Percentiles rank a stretch among this genome's conserved stretches.
These are phyloP conservation scores for Fusarium xylarioides DNA, from an alignment of 2,329 filamentous ascomycete species.

Conservation along the genomic window DNA sequence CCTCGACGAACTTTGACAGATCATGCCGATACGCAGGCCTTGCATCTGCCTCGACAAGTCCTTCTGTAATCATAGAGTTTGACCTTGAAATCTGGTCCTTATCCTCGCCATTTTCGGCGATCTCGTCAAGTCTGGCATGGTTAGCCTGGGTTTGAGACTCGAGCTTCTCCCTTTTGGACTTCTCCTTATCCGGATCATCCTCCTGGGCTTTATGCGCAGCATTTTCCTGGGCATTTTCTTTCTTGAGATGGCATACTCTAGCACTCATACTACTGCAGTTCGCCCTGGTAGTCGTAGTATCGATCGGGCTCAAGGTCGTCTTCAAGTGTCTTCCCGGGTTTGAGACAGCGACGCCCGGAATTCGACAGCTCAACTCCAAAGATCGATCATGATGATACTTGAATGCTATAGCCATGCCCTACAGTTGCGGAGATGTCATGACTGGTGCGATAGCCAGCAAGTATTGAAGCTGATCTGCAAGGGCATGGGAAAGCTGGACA, in stretches of 20 bases:
- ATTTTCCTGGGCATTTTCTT: neutral
- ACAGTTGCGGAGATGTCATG: neutral
- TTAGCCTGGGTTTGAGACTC: neutral
- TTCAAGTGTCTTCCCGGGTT: neutral
- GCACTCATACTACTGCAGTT: neutral
- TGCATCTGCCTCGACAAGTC: neutral
- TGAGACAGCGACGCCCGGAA: neutral
- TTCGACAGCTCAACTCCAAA: neutral
- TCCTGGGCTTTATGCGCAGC: neutral
- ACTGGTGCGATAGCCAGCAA: neutral
- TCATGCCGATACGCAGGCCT: neutral
- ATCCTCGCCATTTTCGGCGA: neutral
- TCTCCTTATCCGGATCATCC: neutral
- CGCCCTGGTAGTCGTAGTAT: neutral
- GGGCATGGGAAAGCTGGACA: neutral
- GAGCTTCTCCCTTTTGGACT: neutral
- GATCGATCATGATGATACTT: neutral
- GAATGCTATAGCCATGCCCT: no score
- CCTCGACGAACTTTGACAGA: neutral
- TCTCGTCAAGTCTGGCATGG: neutral
- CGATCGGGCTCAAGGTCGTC: neutral
- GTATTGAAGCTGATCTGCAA: neutral
- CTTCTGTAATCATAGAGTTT: neutral
- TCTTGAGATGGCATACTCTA: neutral
- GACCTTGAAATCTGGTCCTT: neutral